Evolutionary conservation across 192 early-diverging fungal species (phyloP).

Genomic region (Backusella mclennaniae): DNA sequence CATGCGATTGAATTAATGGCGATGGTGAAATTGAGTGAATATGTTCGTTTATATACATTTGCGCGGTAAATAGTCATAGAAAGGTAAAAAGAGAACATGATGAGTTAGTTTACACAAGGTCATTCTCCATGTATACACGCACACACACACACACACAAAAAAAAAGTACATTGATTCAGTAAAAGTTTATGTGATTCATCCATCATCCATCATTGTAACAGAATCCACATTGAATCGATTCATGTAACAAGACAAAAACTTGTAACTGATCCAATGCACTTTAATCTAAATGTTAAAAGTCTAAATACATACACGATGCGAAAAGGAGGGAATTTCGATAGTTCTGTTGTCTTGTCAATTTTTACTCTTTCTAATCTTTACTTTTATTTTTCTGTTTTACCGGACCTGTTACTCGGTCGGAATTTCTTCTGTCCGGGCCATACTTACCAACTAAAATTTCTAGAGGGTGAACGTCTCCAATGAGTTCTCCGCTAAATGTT

Average conservation of each 20-base stretch:
- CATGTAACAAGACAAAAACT: background rate
- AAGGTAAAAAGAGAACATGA: background rate
- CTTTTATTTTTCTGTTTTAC: background rate
- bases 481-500: too few relatives aligned
- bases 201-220: background rate
- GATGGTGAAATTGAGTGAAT: background rate
- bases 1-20: background rate
- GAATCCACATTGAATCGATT: background rate
- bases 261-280: background rate
- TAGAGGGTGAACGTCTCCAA: background rate
- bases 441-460: background rate
- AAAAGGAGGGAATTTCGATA: slow-evolving; percentile 5
- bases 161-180: slow-evolving; percentile 11
- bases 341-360: background rate
- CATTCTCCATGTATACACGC: background rate
- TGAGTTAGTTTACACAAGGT: background rate
- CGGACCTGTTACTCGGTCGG: background rate
- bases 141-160: too few relatives aligned
- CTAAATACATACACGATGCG: slow-evolving; percentile 8
- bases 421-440: background rate
- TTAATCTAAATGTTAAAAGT: background rate
- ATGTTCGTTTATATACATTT: background rate
- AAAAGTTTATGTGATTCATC: background rate
- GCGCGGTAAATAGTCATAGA: background rate
- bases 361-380: background rate